Evolutionary conservation across 1,284 basidiomycete species (phyloP).

Genomic region (Marasmius sp.): DNA sequence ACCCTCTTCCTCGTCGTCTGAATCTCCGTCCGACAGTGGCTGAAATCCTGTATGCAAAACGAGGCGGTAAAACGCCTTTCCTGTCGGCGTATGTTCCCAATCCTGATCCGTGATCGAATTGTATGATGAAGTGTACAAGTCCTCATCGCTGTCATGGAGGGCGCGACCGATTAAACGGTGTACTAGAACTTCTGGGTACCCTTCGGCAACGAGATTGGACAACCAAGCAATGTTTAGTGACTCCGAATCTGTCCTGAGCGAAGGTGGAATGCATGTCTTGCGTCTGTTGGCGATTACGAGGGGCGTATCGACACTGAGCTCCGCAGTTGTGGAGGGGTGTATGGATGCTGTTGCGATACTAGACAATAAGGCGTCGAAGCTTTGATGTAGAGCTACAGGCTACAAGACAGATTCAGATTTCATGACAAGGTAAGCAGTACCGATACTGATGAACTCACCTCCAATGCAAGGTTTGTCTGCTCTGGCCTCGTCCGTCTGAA

Average conservation of each 20-base stretch:
- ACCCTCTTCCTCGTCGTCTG: neutral
- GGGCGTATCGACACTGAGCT: neutral
- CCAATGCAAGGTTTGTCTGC: neutral
- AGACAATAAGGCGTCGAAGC: neutral
- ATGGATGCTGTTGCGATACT: neutral
- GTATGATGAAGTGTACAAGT: conserved; percentile 6
- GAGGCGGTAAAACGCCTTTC: conserved; percentile 27
- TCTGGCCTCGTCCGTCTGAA: neutral
- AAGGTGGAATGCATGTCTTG: neutral
- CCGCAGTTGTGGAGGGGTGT: neutral
- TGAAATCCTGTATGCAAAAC: conserved; percentile 4
- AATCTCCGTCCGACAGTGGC: neutral
- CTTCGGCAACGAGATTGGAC: neutral
- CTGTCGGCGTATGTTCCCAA: conserved; percentile 24
- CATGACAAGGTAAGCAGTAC: neutral
- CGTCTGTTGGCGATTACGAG: neutral
- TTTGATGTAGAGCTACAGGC: neutral
- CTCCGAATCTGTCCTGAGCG: neutral
- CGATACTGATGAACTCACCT: neutral
- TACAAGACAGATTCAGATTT: neutral
- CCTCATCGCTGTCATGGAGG: conserved; percentile 11
- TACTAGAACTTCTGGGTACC: conserved; percentile 5
- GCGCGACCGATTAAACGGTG: conserved; percentile 8
- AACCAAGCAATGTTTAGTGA: conserved; percentile 4
- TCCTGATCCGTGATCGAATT: conserved; percentile 17